phyloP scores from a whole-genome alignment of 2,329 filamentous ascomycete genomes.

The Ophiostoma sp. region DNA sequence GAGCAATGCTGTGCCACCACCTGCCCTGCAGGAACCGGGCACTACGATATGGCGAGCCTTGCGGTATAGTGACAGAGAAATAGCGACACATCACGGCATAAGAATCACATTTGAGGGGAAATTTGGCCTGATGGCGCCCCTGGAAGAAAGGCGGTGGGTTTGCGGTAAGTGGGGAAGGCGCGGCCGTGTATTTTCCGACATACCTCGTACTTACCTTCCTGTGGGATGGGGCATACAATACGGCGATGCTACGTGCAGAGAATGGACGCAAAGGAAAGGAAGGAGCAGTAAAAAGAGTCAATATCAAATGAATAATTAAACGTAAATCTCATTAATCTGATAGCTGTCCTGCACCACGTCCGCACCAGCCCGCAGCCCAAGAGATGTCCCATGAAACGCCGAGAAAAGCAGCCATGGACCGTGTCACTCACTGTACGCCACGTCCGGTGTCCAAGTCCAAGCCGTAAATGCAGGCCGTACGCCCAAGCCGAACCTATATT shows the following conservation, averaged over 20 bases:
- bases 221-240: neutral
- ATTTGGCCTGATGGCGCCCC: neutral
- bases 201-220: too few species aligned
- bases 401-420: neutral
- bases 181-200: neutral
- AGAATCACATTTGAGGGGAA: neutral
- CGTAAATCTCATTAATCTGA: neutral
- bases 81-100: neutral
- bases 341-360: neutral
- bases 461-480: neutral
- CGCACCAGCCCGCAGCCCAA: neutral
- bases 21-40: constrained; percentile 14
- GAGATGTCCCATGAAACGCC: neutral
- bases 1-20: constrained; percentile 8
- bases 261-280: neutral
- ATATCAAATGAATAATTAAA: neutral
- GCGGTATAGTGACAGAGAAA: neutral
- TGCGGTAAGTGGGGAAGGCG: neutral
- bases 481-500: too few species aligned
- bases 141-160: neutral
- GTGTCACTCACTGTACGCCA: neutral
- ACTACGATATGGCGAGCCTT: neutral
- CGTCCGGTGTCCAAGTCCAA: neutral
- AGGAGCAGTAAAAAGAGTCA: neutral
- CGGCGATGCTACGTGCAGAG: neutral